These are phyloP conservation scores for Rhizophora mangle DNA, from an alignment of 345 rosid genomes.

Conservation along the genomic window DNA sequence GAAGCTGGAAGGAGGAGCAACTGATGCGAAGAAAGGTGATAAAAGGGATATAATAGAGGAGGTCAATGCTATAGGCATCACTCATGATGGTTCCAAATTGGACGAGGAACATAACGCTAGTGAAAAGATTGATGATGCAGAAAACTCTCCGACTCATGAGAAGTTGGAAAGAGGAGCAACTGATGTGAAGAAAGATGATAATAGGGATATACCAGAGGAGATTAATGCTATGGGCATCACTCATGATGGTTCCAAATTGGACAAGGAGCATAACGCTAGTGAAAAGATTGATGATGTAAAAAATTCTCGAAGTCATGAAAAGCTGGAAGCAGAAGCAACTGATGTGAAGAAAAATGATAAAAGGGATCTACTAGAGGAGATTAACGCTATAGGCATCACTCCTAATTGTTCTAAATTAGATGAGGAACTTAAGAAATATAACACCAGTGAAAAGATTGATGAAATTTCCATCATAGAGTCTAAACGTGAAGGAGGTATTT, in stretches of 20 bases:
- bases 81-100: no score
- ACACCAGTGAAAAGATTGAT: conserved; percentile 13
- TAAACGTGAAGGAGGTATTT: conserved; percentile 3
- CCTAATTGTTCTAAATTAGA: conserved; percentile 20
- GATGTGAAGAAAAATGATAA: no score
- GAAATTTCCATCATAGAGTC: neutral
- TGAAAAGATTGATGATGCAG: neutral
- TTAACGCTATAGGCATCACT: conserved; percentile 23
- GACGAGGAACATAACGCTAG: no score
- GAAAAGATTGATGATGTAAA: conserved; percentile 11
- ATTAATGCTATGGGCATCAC: conserved; percentile 22
- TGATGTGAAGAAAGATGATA: conserved; percentile 22
- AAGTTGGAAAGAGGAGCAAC: conserved; percentile 19
- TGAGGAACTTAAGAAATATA: conserved; percentile 19
- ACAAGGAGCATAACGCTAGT: conserved; percentile 15
- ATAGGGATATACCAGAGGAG: conserved; percentile 22
- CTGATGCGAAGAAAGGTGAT: no score
- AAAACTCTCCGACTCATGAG: conserved; percentile 24
- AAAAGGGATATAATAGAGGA: neutral
- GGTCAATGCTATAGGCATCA: neutral
- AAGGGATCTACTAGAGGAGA: conserved; percentile 4
- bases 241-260: conserved; percentile 17
- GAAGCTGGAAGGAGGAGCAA: conserved; percentile 20
- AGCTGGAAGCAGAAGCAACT: no score
- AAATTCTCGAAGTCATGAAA: no score